A percentile compares a stretch with the other conserved stretches of the same genome.
Evolutionary conservation across 495 filamentous ascomycete species (phyloP).

Genomic region (Cladorrhinum samala): DNA sequence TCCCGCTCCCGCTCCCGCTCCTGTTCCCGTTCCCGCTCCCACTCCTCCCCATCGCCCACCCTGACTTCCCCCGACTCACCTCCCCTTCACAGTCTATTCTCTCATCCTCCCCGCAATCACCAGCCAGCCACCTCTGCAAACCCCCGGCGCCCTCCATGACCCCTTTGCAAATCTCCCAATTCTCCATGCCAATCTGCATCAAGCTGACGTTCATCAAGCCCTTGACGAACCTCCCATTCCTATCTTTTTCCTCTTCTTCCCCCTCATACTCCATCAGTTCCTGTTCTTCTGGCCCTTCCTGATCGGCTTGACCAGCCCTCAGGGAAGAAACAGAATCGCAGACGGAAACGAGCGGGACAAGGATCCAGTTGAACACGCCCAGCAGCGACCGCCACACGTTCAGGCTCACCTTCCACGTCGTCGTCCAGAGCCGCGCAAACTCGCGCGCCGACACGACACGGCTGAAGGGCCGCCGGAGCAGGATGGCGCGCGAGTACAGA

Average conservation of each 20-base stretch:
- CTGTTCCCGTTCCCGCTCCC: neutral
- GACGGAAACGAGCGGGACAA: slow-evolving; percentile 21
- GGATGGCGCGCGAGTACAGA: slow-evolving; percentile 31
- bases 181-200: slow-evolving; percentile 32
- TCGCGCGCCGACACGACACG: slow-evolving; percentile 14
- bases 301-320: too few relatives aligned
- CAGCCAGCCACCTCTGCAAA: slow-evolving; percentile 27
- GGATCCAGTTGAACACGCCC: slow-evolving; percentile 31
- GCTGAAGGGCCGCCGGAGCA: slow-evolving; percentile 24
- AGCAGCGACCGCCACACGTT: slow-evolving; percentile 26
- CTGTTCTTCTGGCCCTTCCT: too few relatives aligned
- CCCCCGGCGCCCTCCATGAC: slow-evolving; percentile 22
- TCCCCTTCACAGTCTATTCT: too few relatives aligned
- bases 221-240: slow-evolving; percentile 32
- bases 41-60: too few relatives aligned
- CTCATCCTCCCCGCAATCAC: neutral
- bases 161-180: slow-evolving; percentile 28
- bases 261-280: too few relatives aligned
- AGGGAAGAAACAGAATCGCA: too few relatives aligned
- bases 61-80: too few relatives aligned
- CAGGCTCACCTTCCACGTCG: slow-evolving; percentile 30
- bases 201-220: slow-evolving; percentile 23
- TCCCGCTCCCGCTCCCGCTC: too few relatives aligned
- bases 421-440: slow-evolving; percentile 31
- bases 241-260: slow-evolving; percentile 15